Base-by-base conservation (phyloP, 345 rosid genomes). In the Gossypium longicalyx region DNA sequence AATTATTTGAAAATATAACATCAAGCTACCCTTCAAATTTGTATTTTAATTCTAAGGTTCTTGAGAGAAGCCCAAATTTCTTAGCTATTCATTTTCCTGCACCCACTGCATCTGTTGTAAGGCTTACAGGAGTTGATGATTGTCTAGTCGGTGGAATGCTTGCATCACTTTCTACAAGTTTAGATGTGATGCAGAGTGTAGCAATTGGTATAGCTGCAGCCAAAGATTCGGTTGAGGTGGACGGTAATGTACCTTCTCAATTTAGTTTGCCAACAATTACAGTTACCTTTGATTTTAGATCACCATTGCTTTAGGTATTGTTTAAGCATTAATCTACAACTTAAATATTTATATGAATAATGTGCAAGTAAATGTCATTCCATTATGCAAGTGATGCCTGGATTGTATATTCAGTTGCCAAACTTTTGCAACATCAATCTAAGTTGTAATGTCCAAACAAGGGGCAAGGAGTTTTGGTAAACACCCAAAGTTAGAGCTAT, bases 51-150 rank as follows among this genome's bases (percentile, higher is more conserved):
- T 60, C 61, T 8, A 70, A 3, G 53, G 63, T 73, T 43, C 71
- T 27, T 3, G 78, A 47, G 60, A 60, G 74, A 70, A 60, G 72
- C 71, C 72, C 82, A 38, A 57, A 59, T 76, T 52, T 88, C 71
- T 83, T 76, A 12, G 86, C 84, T 3, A 67, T 86, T 67, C 94
- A 95, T 85, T 83, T 91, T 74, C 93, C 93, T 41, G 82, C 85
- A 11, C 85, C 88, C 68, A 81, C 96, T 59, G 91, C 94, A 27
- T 85, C 89, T 7, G 94, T 87, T 73, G 89, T 85, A 79, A 91
- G 86, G 83, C 90, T 92, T 34, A 88, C 97, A 0, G 97, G 98
- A 47, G 95, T 97, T 62, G 98, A 98, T 49, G 95, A 92, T 83
- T 92, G 95, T 82, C 77, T 89, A 59, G 96, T 92, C 1, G 97